These are phyloP conservation scores for Hypoxylon sp. DNA, from an alignment of 2,329 filamentous ascomycete genomes.

Conservation along the genomic window DNA sequence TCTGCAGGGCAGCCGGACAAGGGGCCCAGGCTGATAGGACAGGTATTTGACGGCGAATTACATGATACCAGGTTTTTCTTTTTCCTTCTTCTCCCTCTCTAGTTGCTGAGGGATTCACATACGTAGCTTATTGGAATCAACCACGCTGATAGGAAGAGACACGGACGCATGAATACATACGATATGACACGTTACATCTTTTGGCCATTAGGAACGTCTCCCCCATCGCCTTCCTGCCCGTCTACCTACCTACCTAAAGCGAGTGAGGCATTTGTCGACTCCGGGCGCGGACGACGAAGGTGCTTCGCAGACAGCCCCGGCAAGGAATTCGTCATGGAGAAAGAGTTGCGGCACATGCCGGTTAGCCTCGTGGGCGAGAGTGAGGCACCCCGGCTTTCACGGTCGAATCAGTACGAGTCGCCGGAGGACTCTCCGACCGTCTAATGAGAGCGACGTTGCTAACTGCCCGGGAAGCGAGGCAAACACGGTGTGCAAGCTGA, in stretches of 20 bases:
- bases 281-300: background rate
- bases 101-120: background rate
- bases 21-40: slow-evolving; percentile 18
- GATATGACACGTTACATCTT: slow-evolving; percentile 5
- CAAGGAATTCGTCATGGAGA: slow-evolving; percentile 5
- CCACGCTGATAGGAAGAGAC: background rate
- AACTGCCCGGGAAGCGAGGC: too few species aligned
- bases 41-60: slow-evolving; percentile 6
- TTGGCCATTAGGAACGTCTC: background rate
- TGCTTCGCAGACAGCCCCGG: slow-evolving; percentile 7
- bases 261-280: slow-evolving; percentile 26
- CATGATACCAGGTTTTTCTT: slow-evolving; percentile 2
- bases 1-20: slow-evolving; percentile 29
- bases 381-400: slow-evolving; percentile 24
- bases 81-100: too few species aligned
- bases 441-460: slow-evolving; percentile 4
- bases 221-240: too few species aligned
- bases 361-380: slow-evolving; percentile 13
- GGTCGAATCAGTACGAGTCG: slow-evolving; percentile 1
- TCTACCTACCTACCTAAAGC: background rate
- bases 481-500: slow-evolving; percentile 4
- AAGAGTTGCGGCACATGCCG: slow-evolving; percentile 2
- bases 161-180: background rate
- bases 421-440: background rate
- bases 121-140: slow-evolving; percentile 4